Percentiles rank a stretch among this genome's conserved stretches.
Evolutionary conservation across 2,329 filamentous ascomycete species (phyloP).

Genomic region (Mycocentrospora acerina): DNA sequence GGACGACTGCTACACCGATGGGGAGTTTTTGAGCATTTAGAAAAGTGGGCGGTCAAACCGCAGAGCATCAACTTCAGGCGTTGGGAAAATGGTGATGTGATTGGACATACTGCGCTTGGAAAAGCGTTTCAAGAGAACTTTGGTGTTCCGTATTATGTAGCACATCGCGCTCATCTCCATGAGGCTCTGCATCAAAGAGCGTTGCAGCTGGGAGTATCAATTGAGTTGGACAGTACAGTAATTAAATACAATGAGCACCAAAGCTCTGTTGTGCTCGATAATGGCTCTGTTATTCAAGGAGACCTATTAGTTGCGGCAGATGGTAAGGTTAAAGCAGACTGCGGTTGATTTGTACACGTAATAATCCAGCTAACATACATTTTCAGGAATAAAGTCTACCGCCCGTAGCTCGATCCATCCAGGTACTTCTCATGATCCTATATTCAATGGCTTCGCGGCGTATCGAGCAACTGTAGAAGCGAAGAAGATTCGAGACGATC

Average conservation of each 20-base stretch:
- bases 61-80: conserved; percentile 51
- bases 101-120: conserved; percentile 49
- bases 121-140: conserved; percentile 38
- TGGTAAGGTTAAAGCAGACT: conserved; percentile 50
- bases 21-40: conserved; percentile 36
- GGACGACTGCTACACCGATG: conserved; percentile 51
- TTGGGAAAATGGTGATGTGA: conserved; percentile 50
- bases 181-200: conserved; percentile 9
- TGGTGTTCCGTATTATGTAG: conserved; percentile 13
- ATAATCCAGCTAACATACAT: not conserved
- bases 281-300: conserved; percentile 43
- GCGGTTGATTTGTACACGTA: not conserved
- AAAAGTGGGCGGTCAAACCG: conserved; percentile 35
- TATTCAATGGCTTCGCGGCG: conserved; percentile 56
- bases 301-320: conserved; percentile 27
- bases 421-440: conserved; percentile 1
- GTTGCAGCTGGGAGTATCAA: conserved; percentile 6
- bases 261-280: conserved; percentile 29
- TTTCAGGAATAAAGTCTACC: conserved; percentile 25
- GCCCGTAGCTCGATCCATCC: conserved; percentile 49
- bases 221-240: conserved; percentile 7
- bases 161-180: conserved; percentile 16
- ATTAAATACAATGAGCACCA: conserved; percentile 16
- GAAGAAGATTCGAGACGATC: conserved; percentile 46
- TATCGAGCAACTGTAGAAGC: conserved; percentile 58